These are phyloP conservation scores for Fusarium zealandicum DNA, from an alignment of 2,329 filamentous ascomycete species.

Conservation along the genomic window DNA sequence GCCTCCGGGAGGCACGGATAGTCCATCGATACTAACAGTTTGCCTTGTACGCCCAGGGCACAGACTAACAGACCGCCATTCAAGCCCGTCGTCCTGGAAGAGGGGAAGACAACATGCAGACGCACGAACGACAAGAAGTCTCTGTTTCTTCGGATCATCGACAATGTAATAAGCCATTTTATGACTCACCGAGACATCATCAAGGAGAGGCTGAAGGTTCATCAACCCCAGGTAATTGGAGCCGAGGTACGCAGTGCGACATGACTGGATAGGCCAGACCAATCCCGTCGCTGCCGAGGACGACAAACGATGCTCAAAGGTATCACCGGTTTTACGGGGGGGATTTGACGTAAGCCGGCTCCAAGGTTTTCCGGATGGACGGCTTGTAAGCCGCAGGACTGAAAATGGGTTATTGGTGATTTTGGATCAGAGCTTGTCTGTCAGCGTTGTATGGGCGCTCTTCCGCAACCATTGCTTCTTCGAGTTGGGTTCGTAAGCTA, in stretches of 20 bases:
- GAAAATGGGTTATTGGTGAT: background rate
- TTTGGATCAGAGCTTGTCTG: background rate
- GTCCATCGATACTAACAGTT: background rate
- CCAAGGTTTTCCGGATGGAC: background rate
- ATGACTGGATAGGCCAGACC: background rate
- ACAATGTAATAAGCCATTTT: background rate
- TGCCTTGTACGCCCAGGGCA: constrained; percentile 6
- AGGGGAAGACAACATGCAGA: background rate
- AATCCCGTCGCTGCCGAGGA: background rate
- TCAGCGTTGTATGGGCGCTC: background rate
- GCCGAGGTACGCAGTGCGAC: constrained; percentile 22
- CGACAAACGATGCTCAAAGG: background rate
- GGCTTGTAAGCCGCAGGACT: background rate
- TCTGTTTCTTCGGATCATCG: background rate
- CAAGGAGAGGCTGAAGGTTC: background rate
- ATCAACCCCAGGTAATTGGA: constrained; percentile 6
- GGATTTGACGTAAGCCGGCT: background rate
- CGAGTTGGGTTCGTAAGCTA: background rate
- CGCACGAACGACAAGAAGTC: background rate
- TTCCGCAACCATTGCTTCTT: background rate
- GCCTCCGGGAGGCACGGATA: constrained; percentile 6
- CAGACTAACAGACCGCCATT: constrained; percentile 21
- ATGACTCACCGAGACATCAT: constrained; percentile 4
- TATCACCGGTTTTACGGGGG: background rate
- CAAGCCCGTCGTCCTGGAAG: background rate